Evolutionary conservation across 306 rosid species (phyloP).

Genomic region (Trifolium repens): DNA sequence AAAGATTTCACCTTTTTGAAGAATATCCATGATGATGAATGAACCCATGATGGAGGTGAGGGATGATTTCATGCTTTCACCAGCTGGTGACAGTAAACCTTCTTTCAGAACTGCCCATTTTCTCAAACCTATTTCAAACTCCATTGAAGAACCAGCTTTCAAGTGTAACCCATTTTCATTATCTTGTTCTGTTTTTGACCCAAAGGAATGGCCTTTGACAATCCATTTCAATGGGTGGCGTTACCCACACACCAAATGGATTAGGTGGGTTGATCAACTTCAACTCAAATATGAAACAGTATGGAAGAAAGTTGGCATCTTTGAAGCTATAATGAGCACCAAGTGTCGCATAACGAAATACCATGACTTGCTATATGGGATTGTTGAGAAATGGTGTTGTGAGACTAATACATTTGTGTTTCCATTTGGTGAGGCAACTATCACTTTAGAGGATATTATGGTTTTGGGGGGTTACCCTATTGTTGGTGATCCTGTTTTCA

Average conservation of each 20-base stretch:
- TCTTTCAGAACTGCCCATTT: no score
- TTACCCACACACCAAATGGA: neutral
- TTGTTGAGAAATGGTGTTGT: neutral
- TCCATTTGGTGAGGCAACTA: neutral
- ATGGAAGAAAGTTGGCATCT: neutral
- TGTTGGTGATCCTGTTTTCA: neutral
- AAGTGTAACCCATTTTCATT: neutral
- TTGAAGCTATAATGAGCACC: neutral
- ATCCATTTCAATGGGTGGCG: neutral
- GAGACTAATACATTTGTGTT: neutral
- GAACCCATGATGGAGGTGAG: no score
- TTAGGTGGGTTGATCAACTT: neutral
- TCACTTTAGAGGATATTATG: neutral
- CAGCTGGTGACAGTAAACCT: no score
- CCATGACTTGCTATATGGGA: neutral
- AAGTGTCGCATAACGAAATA: neutral
- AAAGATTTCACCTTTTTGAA: no score
- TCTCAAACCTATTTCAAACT: neutral
- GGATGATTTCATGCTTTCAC: no score
- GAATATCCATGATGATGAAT: no score
- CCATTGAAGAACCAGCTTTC: neutral
- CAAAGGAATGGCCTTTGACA: neutral
- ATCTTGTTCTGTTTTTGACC: neutral
- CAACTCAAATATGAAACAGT: neutral
- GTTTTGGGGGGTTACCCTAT: neutral